phyloP scores from a whole-genome alignment of 805 yeast species.

The Lipomyces lipofer region DNA sequence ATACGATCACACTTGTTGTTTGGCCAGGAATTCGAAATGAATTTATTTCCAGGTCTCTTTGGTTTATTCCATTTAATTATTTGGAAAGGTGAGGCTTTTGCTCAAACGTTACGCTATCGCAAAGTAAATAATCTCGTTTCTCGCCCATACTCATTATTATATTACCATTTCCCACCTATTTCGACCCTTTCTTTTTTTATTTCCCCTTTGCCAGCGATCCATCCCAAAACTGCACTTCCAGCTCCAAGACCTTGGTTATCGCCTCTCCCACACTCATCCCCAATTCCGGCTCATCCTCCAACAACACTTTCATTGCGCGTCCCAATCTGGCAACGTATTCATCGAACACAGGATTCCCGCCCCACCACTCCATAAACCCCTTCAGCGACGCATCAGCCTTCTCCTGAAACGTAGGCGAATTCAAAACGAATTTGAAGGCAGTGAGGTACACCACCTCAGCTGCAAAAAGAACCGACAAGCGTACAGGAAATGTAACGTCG shows the following conservation, averaged over 20 bases:
- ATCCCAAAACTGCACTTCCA: constrained; percentile 3
- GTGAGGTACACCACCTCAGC: constrained; percentile 2
- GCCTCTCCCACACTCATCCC: neutral
- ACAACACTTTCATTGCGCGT: neutral
- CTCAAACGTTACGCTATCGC: too few species aligned
- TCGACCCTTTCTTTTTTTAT: too few species aligned
- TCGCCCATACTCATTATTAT: too few species aligned
- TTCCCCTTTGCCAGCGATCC: too few species aligned
- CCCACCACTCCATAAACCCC: constrained; percentile 4
- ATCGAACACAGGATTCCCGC: neutral
- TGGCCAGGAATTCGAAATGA: too few species aligned
- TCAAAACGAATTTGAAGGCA: neutral
- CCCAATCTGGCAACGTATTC: neutral
- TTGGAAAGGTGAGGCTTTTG: too few species aligned
- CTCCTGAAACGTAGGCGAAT: neutral
- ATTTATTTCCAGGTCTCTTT: too few species aligned
- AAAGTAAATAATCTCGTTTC: too few species aligned
- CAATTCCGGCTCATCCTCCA: neutral
- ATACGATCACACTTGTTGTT: too few species aligned
- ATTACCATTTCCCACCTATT: too few species aligned
- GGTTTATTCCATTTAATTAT: too few species aligned
- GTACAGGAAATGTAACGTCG: neutral
- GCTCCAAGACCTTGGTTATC: neutral
- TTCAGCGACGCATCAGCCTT: neutral
- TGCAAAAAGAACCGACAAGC: neutral